These are phyloP conservation scores for Tetrahymena elliotti DNA, from an alignment of 73 alveolate genomes.

Conservation along the genomic window DNA sequence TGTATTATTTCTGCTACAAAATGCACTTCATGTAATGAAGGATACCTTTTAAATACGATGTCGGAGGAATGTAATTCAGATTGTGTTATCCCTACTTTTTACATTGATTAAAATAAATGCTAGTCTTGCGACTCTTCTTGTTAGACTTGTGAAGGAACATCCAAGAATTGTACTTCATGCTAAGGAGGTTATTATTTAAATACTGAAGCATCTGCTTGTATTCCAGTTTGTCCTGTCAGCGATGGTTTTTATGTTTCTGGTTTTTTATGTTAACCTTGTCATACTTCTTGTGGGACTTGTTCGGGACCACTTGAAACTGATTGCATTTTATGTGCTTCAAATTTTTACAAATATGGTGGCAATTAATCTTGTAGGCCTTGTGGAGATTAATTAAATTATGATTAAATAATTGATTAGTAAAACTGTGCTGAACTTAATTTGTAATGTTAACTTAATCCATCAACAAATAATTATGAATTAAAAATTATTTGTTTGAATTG, in stretches of 20 bases:
- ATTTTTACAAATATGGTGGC: not conserved
- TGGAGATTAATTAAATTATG: not conserved
- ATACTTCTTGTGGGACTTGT: not conserved
- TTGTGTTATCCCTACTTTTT: not conserved
- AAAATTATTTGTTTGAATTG: not conserved
- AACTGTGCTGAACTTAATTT: not conserved
- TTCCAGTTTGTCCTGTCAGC: not conserved
- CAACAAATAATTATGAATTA: not conserved
- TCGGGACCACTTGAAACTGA: not conserved
- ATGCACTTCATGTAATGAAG: not conserved
- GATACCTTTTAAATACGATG: not conserved
- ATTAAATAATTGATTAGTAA: not conserved
- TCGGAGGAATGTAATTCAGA: not conserved
- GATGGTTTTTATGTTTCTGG: not conserved
- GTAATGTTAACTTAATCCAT: not conserved
- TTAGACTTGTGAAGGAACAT: not conserved
- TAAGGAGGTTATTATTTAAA: not conserved
- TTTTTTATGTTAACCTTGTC: not conserved
- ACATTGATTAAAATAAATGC: not conserved
- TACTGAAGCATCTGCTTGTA: not conserved
- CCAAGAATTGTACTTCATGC: not conserved
- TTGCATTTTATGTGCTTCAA: not conserved
- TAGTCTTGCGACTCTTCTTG: not conserved
- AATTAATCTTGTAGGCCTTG: not conserved
- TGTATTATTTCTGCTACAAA: not conserved